Evolutionary conservation across 2,329 filamentous ascomycete species (phyloP), one percentile per base, ranked within the genome.

Genomic region (Pseudogymnoascus sp.): DNA sequence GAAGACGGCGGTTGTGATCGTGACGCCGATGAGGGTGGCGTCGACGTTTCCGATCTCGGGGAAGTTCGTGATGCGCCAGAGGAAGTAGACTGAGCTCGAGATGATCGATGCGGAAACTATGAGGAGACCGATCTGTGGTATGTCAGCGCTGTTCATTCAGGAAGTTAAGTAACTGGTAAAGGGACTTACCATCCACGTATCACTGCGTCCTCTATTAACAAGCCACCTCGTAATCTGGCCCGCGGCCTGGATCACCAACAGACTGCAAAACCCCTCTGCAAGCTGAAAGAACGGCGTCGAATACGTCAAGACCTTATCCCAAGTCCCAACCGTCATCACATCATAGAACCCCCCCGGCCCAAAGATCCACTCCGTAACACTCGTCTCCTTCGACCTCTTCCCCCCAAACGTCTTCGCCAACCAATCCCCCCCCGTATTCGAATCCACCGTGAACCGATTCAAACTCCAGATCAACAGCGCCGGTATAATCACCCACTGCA

Each of bases 141-240:
- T 39, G 62, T 42, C n/a, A 63, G 16, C 16, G 45, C 21, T 47
- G 40, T 31, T 64, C 11, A 63, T 51, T 60, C 16, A 1, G 8
- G 5, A 21, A 5, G 63, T 51, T 60, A 16, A 1, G 8, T 11
- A 21, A 11, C 51, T 8, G 37, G 2, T 16, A 8, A 31, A 62
- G 16, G 51, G 29, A 81, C 88, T 76, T 80, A 95, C 91, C 85
- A 97, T 91, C 95, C 93, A 97, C 66, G 88, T 96, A 77, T 99
- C 95, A 71, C 93, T 96, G 71, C 91, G 86, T 68, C 80, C 79
- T 71, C 90, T 82, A 77, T 97, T 97, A 63, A 97, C 93, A 31
- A 97, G 83, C 88, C 92, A 97, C 75, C 91, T 85, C 18, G 95
- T 96, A 68, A 97, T 92, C 75, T 97, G 93, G 0, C 95, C 95